These are phyloP conservation scores for Mrakia gelida DNA, from an alignment of 768 basidiomycete genomes.

Conservation along the genomic window DNA sequence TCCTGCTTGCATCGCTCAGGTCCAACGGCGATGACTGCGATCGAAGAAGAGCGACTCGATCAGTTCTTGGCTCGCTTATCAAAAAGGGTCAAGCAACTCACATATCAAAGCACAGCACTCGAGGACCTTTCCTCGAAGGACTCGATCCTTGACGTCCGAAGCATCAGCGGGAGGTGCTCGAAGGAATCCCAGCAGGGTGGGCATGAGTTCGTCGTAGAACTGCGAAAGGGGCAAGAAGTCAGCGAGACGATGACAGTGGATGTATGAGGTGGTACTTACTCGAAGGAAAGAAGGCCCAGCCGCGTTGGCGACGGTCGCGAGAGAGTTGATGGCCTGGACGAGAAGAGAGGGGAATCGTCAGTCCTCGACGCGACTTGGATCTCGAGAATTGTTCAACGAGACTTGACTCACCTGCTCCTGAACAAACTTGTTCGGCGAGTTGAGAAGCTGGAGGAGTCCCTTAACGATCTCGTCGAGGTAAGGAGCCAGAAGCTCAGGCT, in stretches of 20 bases:
- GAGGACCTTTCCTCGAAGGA: slow-evolving; percentile 70
- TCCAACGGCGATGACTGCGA: slow-evolving; percentile 67
- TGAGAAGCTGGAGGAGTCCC: slow-evolving; percentile 44
- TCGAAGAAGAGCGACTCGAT: no score
- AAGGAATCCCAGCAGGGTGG: slow-evolving; percentile 69
- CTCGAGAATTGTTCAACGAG: neutral
- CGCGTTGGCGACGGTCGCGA: slow-evolving; percentile 84
- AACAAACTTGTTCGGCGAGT: slow-evolving; percentile 52
- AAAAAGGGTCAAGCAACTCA: no score
- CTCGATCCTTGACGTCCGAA: slow-evolving; percentile 61
- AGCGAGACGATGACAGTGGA: neutral
- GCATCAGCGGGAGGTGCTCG: slow-evolving; percentile 51
- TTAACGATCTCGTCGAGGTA: slow-evolving; percentile 78
- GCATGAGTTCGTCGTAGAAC: slow-evolving; percentile 78
- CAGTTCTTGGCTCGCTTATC: no score
- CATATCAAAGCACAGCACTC: slow-evolving; percentile 80
- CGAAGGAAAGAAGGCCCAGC: slow-evolving; percentile 73
- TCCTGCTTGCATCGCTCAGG: slow-evolving; percentile 67
- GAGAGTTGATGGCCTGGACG: slow-evolving; percentile 69
- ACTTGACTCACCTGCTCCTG: slow-evolving; percentile 55
- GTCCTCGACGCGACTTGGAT: neutral
- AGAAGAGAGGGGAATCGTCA: neutral
- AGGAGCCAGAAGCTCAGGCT: slow-evolving; percentile 63
- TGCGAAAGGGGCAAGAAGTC: slow-evolving; percentile 39
- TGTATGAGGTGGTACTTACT: slow-evolving; percentile 44